These are phyloP conservation scores for Aspergillus hancockii DNA, from an alignment of 495 filamentous ascomycete genomes.

Conservation along the genomic window DNA sequence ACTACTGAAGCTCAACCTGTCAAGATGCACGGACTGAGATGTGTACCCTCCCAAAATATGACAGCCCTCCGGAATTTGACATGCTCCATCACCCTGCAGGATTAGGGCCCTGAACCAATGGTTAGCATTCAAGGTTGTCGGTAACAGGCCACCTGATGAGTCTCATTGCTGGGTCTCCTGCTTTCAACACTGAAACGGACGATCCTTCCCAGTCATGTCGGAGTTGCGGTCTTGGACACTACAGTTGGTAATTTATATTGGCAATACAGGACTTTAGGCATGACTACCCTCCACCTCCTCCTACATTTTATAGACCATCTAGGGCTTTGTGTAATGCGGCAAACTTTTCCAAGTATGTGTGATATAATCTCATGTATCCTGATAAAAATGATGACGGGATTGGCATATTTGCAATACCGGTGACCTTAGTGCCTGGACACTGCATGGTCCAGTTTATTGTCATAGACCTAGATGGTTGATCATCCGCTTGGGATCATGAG, in stretches of 20 bases:
- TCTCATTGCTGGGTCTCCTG: too few relatives aligned
- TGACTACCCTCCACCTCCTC: background rate
- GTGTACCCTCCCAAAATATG: too few relatives aligned
- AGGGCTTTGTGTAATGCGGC: background rate
- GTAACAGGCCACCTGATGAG: background rate
- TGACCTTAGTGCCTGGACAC: background rate
- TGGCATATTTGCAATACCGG: background rate
- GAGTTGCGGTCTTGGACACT: background rate
- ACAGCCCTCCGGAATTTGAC: too few relatives aligned
- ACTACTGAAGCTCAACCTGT: too few relatives aligned
- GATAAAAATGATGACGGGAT: background rate
- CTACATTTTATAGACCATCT: background rate
- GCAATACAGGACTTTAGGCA: background rate
- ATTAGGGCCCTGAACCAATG: too few relatives aligned
- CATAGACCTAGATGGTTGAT: background rate
- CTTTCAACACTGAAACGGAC: too few relatives aligned
- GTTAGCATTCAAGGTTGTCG: too few relatives aligned
- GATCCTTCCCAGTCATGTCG: too few relatives aligned
- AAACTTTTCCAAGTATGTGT: background rate
- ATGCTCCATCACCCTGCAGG: too few relatives aligned
- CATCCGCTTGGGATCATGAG: slow-evolving; percentile 7
- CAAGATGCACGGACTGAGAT: too few relatives aligned
- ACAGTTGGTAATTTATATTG: background rate
- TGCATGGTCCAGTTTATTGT: background rate
- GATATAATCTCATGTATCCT: background rate